These are phyloP conservation scores for Zymoseptoria crescenta DNA, from an alignment of 2,329 filamentous ascomycete species.

Conservation along the genomic window DNA sequence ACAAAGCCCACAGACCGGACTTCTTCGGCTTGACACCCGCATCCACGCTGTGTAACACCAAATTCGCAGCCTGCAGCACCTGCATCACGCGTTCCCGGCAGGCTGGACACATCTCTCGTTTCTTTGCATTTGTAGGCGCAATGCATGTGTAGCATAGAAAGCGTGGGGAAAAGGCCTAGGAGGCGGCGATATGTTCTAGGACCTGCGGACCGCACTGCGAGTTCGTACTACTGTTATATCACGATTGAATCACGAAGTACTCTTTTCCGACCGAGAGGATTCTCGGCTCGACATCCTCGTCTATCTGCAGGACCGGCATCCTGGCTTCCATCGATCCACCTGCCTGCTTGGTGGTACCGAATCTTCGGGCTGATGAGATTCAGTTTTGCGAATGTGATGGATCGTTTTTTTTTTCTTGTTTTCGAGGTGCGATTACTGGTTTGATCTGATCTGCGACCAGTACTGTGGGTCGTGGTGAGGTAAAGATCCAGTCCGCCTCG, in stretches of 20 bases:
- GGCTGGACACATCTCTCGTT: neutral
- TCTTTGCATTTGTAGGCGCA: neutral
- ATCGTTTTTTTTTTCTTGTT: constrained; percentile 1
- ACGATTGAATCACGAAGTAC: neutral
- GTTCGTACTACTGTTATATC: too few species aligned
- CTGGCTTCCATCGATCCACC: constrained; percentile 1
- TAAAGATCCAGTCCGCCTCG: neutral
- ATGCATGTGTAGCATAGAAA: constrained; percentile 7
- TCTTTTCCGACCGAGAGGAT: neutral
- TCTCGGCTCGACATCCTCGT: neutral
- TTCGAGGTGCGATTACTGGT: neutral
- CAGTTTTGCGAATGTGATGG: constrained; percentile 3
- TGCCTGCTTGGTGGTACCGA: neutral
- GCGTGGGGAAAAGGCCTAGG: constrained; percentile 1
- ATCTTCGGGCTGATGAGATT: neutral
- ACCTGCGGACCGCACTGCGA: too few species aligned
- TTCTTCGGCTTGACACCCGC: constrained; percentile 14
- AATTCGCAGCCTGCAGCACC: neutral
- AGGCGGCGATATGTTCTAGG: too few species aligned
- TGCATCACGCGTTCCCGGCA: neutral
- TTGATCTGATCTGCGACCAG: neutral
- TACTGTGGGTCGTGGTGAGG: neutral
- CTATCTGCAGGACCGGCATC: neutral
- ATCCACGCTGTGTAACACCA: constrained; percentile 5
- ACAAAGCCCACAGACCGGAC: constrained; percentile 7